Base-by-base conservation (phyloP, 2,329 filamentous ascomycete species). In the Septoria petroselini region DNA sequence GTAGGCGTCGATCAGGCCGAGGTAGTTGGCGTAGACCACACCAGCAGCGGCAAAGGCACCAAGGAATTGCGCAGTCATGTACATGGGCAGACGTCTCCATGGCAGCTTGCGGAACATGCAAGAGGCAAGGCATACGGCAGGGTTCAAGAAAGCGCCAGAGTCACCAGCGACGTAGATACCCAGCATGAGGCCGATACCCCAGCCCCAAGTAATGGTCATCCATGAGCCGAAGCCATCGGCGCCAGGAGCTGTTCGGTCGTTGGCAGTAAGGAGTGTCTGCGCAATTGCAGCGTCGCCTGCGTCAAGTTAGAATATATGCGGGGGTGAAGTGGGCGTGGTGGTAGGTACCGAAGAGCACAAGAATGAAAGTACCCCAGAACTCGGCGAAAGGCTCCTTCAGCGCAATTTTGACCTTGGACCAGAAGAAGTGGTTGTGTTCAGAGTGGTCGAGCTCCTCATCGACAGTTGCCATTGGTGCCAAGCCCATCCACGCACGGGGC, bases 91-190 rank as follows among this genome's bases (percentile, higher is more conserved):
- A 38, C 84, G 82, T 47, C 79, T 75, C 83, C 84, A 87, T 12
- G 85, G 83, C 23, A 86, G 77, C 48, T 80, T 78, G 48, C 85
- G 82, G 66, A 79, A 86, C 42, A 88, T 68, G 62, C 84, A 87
- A 68, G 82, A 85, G 53, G 79, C 76, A 27, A 88, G 75, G 2
- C 84, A 87, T 14, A 89, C 78, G 19, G 82, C 85, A 1, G 85
- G 82, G 63, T 74, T 73, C 9, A 88, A 73, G 54, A 65, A 64
- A 12, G 61, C 66, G 41, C 66, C 66, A 18, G 58, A 62, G 43
- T 63, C 61, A 37, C 63, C 64, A n/a, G 63, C 64, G 7, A 62
- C 59, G 46, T 69, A 68, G 21, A 67, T 67, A 81, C 82, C 82
- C 4, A 86, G 72, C 81, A 85, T 86, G 54, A 85, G 79, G 8